Evolutionary conservation across 331 rosid genomes (phyloP).

Genomic region (Phaseolus coccineus): DNA sequence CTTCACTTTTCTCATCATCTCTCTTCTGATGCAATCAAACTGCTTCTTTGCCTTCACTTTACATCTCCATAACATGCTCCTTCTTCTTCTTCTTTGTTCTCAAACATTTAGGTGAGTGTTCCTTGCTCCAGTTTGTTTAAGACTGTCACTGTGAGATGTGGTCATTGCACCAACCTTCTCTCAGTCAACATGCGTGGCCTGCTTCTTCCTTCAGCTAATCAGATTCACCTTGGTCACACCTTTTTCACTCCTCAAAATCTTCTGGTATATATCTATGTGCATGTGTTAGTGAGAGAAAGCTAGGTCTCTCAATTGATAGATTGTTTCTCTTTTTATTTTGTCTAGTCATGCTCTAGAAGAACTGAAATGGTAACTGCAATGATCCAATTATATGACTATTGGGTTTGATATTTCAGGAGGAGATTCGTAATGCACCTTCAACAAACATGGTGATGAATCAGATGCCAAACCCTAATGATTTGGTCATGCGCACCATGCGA

Average conservation of each 20-base stretch:
- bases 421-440: slow-evolving; percentile 67
- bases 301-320: slow-evolving; percentile 26
- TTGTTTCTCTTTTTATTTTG: not conserved
- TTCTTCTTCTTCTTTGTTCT: not conserved
- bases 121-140: slow-evolving; percentile 84
- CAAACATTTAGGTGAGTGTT: slow-evolving; percentile 73
- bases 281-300: not conserved
- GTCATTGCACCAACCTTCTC: slow-evolving; percentile 96
- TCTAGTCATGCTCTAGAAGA: not conserved
- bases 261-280: slow-evolving; percentile 44
- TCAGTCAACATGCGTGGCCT: slow-evolving; percentile 78
- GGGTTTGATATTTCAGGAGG: slow-evolving; percentile 61
- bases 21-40: not conserved
- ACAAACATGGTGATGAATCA: slow-evolving; percentile 64
- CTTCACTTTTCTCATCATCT: not conserved
- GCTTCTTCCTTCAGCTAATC: slow-evolving; percentile 71
- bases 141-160: slow-evolving; percentile 93
- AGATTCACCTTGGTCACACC: slow-evolving; percentile 71
- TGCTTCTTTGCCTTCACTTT: not conserved
- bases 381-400: not conserved
- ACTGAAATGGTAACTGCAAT: not conserved
- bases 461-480: slow-evolving; percentile 62
- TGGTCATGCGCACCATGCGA: slow-evolving; percentile 52
- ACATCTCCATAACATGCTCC: not conserved
- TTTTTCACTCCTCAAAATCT: slow-evolving; percentile 75